Conservation (phyloP, 2,329 filamentous ascomycete genomes). For the Diaporthe longicolla region DNA sequence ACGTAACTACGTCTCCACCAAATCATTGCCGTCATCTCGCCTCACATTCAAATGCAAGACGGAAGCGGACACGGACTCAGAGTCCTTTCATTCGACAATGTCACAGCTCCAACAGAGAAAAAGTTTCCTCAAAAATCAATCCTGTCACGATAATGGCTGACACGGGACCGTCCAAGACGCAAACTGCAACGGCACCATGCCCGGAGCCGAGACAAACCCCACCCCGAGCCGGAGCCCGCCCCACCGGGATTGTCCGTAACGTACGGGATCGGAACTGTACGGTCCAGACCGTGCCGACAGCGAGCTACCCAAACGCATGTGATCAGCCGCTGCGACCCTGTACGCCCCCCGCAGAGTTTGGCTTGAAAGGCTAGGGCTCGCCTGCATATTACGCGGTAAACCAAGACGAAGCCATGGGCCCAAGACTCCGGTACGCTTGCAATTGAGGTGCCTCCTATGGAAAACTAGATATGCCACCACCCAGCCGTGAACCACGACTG, state of each 20-base stretch:
- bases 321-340: background rate
- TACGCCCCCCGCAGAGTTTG: background rate
- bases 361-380: background rate
- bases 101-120: too few relatives aligned
- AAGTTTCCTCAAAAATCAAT: background rate
- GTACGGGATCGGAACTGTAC: too few relatives aligned
- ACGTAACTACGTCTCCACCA: too few relatives aligned
- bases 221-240: conserved; percentile 1
- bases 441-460: background rate
- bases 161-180: background rate
- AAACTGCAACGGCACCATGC: background rate
- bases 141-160: background rate
- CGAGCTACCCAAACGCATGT: background rate
- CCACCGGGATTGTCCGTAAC: too few relatives aligned
- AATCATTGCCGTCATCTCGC: background rate
- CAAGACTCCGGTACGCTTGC: conserved; percentile 12
- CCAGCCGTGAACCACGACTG: background rate
- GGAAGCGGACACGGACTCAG: background rate
- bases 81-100: fast-evolving
- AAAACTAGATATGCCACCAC: too few relatives aligned
- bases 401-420: background rate
- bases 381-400: background rate
- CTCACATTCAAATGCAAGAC: background rate
- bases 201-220: conserved; percentile 11
- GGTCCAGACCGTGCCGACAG: background rate